Evolutionary conservation across 768 basidiomycete genomes (phyloP).

Genomic region (Kwoniella dendrophila): DNA sequence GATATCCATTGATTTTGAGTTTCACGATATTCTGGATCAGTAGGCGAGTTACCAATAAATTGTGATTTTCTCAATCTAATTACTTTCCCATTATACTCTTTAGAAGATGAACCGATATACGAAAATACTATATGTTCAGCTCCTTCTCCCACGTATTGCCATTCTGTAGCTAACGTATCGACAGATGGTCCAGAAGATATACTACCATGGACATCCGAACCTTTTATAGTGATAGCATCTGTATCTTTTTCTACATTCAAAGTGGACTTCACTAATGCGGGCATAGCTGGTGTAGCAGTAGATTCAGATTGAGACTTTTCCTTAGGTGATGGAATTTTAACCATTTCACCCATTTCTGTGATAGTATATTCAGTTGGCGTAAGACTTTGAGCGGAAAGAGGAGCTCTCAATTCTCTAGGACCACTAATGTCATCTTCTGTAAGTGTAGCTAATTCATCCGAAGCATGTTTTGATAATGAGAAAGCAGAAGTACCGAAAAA

Average conservation of each 20-base stretch:
- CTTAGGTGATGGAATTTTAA: constrained; percentile 23
- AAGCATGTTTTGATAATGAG: constrained; percentile 24
- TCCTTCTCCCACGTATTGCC: constrained; percentile 90
- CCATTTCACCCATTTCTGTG: constrained; percentile 34
- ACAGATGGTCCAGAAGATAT: constrained; percentile 3
- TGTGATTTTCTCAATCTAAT: constrained; percentile 73
- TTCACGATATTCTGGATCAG: constrained; percentile 50
- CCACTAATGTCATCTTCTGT: constrained; percentile 3
- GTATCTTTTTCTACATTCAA: background rate
- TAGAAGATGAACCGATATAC: constrained; percentile 65
- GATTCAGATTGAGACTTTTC: background rate
- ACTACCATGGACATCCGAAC: background rate
- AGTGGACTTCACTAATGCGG: background rate
- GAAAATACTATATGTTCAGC: constrained; percentile 87
- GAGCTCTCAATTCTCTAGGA: background rate
- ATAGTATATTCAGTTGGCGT: constrained; percentile 27
- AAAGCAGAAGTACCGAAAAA: constrained; percentile 27
- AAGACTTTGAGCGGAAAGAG: constrained; percentile 10
- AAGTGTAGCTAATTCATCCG: background rate
- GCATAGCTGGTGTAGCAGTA: background rate
- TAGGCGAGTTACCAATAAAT: constrained; percentile 13
- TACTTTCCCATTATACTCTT: constrained; percentile 68
- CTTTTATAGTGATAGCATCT: constrained; percentile 1
- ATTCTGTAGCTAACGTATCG: constrained; percentile 54
- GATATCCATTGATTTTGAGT: constrained; percentile 64